A percentile compares a stretch with the other conserved stretches of the same genome.
phyloP scores from a whole-genome alignment of 768 basidiomycete species.

The Leccinum sublutescens region DNA sequence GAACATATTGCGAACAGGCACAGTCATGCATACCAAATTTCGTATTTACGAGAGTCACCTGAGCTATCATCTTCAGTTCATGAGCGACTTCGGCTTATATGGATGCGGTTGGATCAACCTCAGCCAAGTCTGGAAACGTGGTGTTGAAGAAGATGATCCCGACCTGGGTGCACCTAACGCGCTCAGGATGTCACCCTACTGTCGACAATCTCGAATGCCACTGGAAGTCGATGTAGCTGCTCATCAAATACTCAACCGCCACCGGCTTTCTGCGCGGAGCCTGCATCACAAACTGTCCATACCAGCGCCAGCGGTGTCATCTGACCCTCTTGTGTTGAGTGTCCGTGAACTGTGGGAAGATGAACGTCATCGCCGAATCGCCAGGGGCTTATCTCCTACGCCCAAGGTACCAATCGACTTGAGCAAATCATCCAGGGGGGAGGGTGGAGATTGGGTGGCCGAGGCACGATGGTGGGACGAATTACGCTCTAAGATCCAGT shows the following conservation, averaged over 20 bases:
- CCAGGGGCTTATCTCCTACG: conserved; percentile 67
- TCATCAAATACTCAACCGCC: conserved; percentile 86
- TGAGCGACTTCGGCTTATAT: conserved; percentile 93
- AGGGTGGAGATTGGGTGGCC: conserved; percentile 63
- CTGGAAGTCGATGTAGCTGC: conserved; percentile 85
- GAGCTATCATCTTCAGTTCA: conserved; percentile 84
- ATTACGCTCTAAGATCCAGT: conserved; percentile 58
- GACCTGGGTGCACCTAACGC: conserved; percentile 8
- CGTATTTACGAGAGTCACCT: conserved; percentile 88
- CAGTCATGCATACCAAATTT: conserved; percentile 77
- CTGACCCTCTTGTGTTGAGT: conserved; percentile 79
- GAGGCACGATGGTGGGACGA: conserved; percentile 78
- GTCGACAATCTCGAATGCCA: conserved; percentile 62
- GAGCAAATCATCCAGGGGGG: conserved; percentile 58
- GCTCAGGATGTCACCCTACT: conserved; percentile 56
- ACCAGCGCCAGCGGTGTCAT: conserved; percentile 46
- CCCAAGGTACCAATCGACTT: conserved; percentile 71
- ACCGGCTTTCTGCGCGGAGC: conserved; percentile 57
- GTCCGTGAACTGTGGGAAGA: conserved; percentile 97
- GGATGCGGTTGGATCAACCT: conserved; percentile 91
- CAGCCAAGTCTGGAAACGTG: conserved; percentile 60
- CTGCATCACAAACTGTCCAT: conserved; percentile 65
- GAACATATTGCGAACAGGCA: conserved; percentile 78
- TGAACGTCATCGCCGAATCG: conserved; percentile 72
- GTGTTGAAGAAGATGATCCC: conserved; percentile 29